These are phyloP conservation scores for Cunninghamia lanceolata DNA, from an alignment of 75 land plant genomes.

Conservation along the genomic window DNA sequence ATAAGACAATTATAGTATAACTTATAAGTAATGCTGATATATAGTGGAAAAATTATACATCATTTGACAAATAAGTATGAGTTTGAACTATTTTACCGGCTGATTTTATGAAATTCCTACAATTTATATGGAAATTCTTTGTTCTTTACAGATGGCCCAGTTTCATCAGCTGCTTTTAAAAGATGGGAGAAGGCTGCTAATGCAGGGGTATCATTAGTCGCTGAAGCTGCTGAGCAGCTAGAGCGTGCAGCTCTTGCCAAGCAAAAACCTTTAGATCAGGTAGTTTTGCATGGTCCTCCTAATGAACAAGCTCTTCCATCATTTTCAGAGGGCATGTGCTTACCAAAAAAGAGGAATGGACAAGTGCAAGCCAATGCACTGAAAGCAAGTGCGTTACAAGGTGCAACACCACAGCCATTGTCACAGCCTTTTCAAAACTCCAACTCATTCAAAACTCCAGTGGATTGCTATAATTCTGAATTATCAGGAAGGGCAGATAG, in stretches of 20 bases:
- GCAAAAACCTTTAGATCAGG: neutral
- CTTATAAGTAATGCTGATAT: no score
- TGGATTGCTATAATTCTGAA: neutral
- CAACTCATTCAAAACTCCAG: neutral
- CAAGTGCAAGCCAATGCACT: neutral
- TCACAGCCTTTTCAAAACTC: slow-evolving; percentile 7
- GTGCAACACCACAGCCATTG: neutral
- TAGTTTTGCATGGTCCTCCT: neutral
- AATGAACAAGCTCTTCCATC: neutral
- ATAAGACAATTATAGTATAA: no score
- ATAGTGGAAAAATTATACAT: no score
- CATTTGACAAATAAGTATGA: no score
- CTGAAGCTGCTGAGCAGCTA: slow-evolving; percentile 85
- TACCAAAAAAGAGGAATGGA: slow-evolving; percentile 7
- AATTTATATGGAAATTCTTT: neutral
- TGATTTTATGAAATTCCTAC: no score
- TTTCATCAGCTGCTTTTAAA: slow-evolving; percentile 53
- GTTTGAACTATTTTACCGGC: no score
- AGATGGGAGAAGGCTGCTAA: slow-evolving; percentile 84
- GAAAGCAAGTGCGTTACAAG: slow-evolving; percentile 5
- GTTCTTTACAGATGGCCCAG: slow-evolving; percentile 15
- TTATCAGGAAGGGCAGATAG: slow-evolving; percentile 7
- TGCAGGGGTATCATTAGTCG: slow-evolving; percentile 75
- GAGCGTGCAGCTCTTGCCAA: slow-evolving; percentile 37
- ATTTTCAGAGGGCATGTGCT: neutral